Conservation (phyloP, 768 basidiomycete genomes). For the Dioszegia crocea region DNA sequence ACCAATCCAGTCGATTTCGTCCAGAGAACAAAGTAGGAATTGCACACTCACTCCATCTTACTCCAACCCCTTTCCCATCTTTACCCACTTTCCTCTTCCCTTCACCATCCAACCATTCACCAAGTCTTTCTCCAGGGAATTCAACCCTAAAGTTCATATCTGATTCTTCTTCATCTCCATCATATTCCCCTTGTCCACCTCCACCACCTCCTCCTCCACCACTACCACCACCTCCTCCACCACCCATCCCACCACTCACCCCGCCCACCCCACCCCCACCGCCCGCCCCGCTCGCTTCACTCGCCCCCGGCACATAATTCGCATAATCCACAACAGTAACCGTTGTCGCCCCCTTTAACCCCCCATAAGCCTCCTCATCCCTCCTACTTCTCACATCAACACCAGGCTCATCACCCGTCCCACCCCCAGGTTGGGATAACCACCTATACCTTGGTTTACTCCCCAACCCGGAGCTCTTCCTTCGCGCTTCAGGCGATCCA, state of each 20-base stretch:
- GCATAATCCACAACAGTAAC: constrained; percentile 31
- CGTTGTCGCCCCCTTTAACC: constrained; percentile 32
- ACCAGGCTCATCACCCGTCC: constrained; percentile 48
- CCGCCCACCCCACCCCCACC: not conserved
- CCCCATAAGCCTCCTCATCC: constrained; percentile 43
- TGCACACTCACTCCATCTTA: constrained; percentile 45
- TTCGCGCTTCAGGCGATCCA: constrained; percentile 1
- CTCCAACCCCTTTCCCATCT: constrained; percentile 34
- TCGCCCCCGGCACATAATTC: not conserved
- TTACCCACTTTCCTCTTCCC: constrained; percentile 21
- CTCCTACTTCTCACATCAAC: constrained; percentile 43
- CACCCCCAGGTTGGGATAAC: constrained; percentile 26
- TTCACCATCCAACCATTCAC: constrained; percentile 41
- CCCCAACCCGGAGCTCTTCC: not conserved
- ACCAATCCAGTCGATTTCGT: no score
- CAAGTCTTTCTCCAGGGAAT: constrained; percentile 39
- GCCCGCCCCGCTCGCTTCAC: not conserved
- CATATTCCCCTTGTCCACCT: constrained; percentile 34
- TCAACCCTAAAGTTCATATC: constrained; percentile 37
- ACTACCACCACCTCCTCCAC: no score
- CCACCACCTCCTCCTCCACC: constrained; percentile 36
- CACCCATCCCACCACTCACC: constrained; percentile 12
- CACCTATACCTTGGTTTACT: constrained; percentile 32
- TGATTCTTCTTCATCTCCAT: constrained; percentile 28
- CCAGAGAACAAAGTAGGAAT: no score